Base-by-base conservation (phyloP, 2,329 filamentous ascomycete genomes). In the Helminthosporium solani region DNA sequence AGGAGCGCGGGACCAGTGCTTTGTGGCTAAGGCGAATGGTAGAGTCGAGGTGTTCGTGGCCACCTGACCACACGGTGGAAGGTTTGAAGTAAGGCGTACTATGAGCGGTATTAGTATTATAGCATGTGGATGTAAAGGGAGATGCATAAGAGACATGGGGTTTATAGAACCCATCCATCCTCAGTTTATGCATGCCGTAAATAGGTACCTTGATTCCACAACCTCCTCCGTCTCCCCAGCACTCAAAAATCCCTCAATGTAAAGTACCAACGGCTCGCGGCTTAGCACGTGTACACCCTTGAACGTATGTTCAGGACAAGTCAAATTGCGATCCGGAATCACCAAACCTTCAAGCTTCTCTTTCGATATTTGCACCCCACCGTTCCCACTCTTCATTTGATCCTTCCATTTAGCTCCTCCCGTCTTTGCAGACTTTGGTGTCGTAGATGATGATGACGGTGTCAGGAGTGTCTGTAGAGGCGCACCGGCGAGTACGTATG, bases 241-340 rank as follows among this genome's bases (percentile, higher is more conserved):
- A 14, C 69, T 75, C 28, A 84, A 49, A 58, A 83, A 84, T 28
- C 73, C 69, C 57, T 81, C 78, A 37, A 84, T 75, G 60, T 84
- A 83, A 14, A 84, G 70, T 6, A 85, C 70, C 49, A 84, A 61
- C 2, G 81, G 81, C 35, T 76, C 73, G 14, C 74, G 67, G 15
- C 73, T 77, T 41, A 83, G 70, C 4, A 84, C 67, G 54, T 80
- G 76, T 1, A 77, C 59, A 2, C 57, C 53, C 28, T 59, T 58
- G 44, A 72, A 74, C 3, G 49, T 48, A 58, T 75, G 71, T 28
- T 58, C 51, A 6, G 53, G 47, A 54, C 75, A 78, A 30, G 51
- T 40, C 21, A 77, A 46, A n/a, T 63, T 58, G 18, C 49, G 47
- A 14, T 70, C 65, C 2, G 74, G 74, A 37, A 73, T 63, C 3